These are phyloP conservation scores for Flaveria bidentis DNA, from an alignment of 129 eudicot species.

Conservation along the genomic window DNA sequence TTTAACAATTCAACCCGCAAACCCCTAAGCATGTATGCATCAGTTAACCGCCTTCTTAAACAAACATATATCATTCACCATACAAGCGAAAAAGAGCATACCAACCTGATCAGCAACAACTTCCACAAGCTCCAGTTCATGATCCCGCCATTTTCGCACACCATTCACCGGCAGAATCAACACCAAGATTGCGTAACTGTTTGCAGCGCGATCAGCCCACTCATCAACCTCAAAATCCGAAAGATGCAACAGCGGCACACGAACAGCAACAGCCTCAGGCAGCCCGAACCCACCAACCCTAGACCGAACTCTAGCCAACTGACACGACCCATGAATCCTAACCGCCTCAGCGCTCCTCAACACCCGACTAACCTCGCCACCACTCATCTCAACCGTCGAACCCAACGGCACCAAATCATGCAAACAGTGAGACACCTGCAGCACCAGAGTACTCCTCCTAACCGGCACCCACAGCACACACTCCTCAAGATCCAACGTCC, in stretches of 20 bases:
- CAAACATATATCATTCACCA: too few species aligned
- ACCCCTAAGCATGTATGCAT: too few species aligned
- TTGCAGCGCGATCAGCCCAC: slow-evolving; percentile 37
- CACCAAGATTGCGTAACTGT: slow-evolving; percentile 53
- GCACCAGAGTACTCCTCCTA: slow-evolving; percentile 34
- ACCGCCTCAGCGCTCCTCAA: slow-evolving; percentile 43
- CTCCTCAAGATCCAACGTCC: slow-evolving; percentile 55
- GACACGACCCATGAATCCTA: slow-evolving; percentile 36
- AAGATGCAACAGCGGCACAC: slow-evolving; percentile 47
- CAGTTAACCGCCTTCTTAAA: not conserved
- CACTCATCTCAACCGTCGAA: slow-evolving; percentile 38
- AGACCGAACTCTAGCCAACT: slow-evolving; percentile 38
- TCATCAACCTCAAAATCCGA: slow-evolving; percentile 37
- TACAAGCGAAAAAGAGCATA: not conserved
- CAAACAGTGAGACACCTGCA: slow-evolving; percentile 47
- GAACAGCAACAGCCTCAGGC: slow-evolving; percentile 47
- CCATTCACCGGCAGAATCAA: slow-evolving; percentile 46
- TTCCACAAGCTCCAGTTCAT: slow-evolving; percentile 52
- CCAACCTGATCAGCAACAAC: slow-evolving; percentile 54
- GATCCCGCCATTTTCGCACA: slow-evolving; percentile 48
- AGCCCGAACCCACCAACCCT: slow-evolving; percentile 25
- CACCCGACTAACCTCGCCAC: slow-evolving; percentile 40
- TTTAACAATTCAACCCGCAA: too few species aligned
- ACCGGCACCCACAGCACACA: slow-evolving; percentile 66
- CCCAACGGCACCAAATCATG: slow-evolving; percentile 36